Base-by-base conservation (phyloP, 768 basidiomycete genomes). In the Kondoa subrosea region DNA sequence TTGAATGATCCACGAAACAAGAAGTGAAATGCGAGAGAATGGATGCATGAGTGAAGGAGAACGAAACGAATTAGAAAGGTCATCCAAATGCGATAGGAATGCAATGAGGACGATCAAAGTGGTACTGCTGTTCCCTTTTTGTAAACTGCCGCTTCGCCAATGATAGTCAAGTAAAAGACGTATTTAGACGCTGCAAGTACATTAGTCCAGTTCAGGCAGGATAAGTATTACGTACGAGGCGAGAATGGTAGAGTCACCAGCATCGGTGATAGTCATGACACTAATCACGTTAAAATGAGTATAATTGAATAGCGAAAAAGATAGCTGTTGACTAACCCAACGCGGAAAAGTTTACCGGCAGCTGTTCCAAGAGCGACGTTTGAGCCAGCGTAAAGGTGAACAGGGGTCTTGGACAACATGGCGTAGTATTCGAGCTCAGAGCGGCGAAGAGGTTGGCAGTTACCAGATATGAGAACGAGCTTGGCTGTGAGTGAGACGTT, bases 371-470 rank as follows among this genome's bases (percentile, higher is more conserved):
- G 87, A 69, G 93, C 89, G 74, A 97, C 91, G 78, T 99, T 99
- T 71, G 91, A 91, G 72, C 95, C 95, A 72, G 85, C 82, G 79
- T 95, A 99, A 82, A 97, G 92, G 81, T 97, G 95, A 67, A 97
- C 93, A 68, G 88, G 85, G 68, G 93, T 97, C 83, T 99, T 99
- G 73, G 91, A 95, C 78, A 99, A 83, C 74, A 75, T 75, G 64
- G 74, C 95, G 78, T 97, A 99, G 83, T 97, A 99, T 82, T 99
- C 95, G 69, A 99, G 83, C 83, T 99, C 95, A 70, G 93, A 96
- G 80, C 95, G 95, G 79, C 95, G 90, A 71, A 99, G 85, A 71
- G 95, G 95, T 68, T 95, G 95, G 82, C 91, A 95, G 82, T 99
- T 99, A 74, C 91, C 92, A 76, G 93, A 91, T 77, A 99, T 95